phyloP scores from a whole-genome alignment of 2,329 filamentous ascomycete genomes.

The Penicillium capsulatum region DNA sequence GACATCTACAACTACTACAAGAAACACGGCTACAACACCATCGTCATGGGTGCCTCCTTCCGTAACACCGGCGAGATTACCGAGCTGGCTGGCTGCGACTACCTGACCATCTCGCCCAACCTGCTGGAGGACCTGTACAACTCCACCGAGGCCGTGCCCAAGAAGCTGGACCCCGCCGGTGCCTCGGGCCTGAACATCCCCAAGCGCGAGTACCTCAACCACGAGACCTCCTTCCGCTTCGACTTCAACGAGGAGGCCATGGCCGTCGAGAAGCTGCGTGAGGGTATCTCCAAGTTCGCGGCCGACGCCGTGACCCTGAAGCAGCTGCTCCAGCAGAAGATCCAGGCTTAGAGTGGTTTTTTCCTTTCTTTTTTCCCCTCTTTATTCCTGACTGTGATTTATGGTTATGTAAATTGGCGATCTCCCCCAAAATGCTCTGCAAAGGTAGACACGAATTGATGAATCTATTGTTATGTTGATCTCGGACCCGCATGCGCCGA shows the following conservation, averaged over 20 bases:
- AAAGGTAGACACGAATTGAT: conserved; percentile 30
- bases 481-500: conserved; percentile 1
- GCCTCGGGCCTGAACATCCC: conserved; percentile 68
- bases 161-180: conserved; percentile 77
- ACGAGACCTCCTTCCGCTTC: conserved; percentile 92
- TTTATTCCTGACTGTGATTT: no score
- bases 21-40: conserved; percentile 98
- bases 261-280: conserved; percentile 97
- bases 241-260: conserved; percentile 99
- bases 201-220: conserved; percentile 86
- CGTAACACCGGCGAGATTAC: conserved; percentile 94
- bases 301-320: conserved; percentile 93
- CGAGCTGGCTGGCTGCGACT: conserved; percentile 96
- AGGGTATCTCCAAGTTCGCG: conserved; percentile 99
- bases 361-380: conserved; percentile 8
- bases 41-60: conserved; percentile 99
- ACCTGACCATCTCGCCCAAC: conserved; percentile 96
- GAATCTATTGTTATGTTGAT: conserved; percentile 15
- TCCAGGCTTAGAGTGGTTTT: conserved; percentile 46
- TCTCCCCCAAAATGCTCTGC: conserved; percentile 17
- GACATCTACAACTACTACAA: conserved; percentile 99
- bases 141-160: conserved; percentile 72
- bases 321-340: conserved; percentile 84
- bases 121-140: conserved; percentile 92
- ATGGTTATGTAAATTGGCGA: conserved; percentile 30